Conservation (phyloP, 805 yeast genomes). For the Komagataella populi region DNA sequence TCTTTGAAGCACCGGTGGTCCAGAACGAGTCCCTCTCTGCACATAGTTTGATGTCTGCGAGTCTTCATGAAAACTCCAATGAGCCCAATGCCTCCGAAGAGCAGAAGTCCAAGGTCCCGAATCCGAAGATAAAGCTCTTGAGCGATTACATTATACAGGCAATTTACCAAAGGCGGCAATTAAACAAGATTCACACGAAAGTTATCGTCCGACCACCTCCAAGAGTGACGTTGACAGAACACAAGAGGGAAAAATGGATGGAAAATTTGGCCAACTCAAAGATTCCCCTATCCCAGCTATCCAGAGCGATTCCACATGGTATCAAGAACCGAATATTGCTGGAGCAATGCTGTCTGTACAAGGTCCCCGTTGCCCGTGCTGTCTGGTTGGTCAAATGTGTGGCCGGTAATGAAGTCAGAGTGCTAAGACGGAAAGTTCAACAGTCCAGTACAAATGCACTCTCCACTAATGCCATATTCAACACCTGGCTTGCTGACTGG, state of each 20-base stretch:
- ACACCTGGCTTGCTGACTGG: slow-evolving; percentile 78
- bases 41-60: slow-evolving; percentile 34
- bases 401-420: slow-evolving; percentile 61
- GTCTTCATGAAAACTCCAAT: slow-evolving; percentile 7
- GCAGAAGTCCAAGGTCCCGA: neutral
- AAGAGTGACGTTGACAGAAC: slow-evolving; percentile 80
- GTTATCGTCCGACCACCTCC: slow-evolving; percentile 71
- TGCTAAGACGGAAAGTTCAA: slow-evolving; percentile 32
- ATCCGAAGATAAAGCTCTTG: slow-evolving; percentile 21
- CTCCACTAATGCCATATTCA: slow-evolving; percentile 20
- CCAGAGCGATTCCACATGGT: slow-evolving; percentile 85
- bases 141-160: slow-evolving; percentile 37
- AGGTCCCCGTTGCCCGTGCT: slow-evolving; percentile 70
- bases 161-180: slow-evolving; percentile 28
- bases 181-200: slow-evolving; percentile 30
- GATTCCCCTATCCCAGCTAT: slow-evolving; percentile 51
- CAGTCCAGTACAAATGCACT: slow-evolving; percentile 6
- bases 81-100: slow-evolving; percentile 4
- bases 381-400: slow-evolving; percentile 88
- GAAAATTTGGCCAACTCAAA: slow-evolving; percentile 58
- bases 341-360: slow-evolving; percentile 56
- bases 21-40: slow-evolving; percentile 61
- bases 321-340: slow-evolving; percentile 58
- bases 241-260: slow-evolving; percentile 77
- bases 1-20: slow-evolving; percentile 47